Conservation (phyloP, 1,139 yeast species). For the Yamadazyma dendronema region DNA sequence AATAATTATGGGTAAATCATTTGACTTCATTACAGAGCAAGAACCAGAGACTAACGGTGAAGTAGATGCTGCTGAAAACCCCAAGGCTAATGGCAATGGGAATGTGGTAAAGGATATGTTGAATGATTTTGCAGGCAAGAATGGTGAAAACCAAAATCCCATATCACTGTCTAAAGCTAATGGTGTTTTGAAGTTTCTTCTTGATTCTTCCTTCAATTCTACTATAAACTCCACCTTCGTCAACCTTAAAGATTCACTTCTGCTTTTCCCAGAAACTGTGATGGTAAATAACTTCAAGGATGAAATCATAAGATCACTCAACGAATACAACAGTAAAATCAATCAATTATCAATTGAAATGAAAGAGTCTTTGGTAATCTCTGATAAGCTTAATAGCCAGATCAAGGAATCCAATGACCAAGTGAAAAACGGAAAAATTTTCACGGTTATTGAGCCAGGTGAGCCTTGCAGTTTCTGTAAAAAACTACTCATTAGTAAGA, state of each 20-base stretch:
- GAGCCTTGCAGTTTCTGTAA: conserved; percentile 77
- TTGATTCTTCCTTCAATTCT: conserved; percentile 22
- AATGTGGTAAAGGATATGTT: background rate
- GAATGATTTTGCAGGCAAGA: background rate
- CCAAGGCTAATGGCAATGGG: background rate
- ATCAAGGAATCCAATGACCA: conserved; percentile 48
- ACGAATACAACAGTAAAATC: conserved; percentile 67
- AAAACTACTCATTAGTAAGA: conserved; percentile 64
- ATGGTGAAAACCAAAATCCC: background rate
- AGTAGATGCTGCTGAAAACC: conserved; percentile 2
- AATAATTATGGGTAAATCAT: conserved; percentile 26
- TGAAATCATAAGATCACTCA: conserved; percentile 76
- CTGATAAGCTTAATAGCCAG: conserved; percentile 60
- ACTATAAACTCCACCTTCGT: conserved; percentile 30
- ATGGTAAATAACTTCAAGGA: conserved; percentile 81
- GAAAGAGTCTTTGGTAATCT: conserved; percentile 66
- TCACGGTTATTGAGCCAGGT: conserved; percentile 69
- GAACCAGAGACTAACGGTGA: conserved; percentile 2
- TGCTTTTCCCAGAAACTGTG: conserved; percentile 79
- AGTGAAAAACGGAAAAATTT: conserved; percentile 37
- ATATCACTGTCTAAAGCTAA: conserved; percentile 12
- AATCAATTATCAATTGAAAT: conserved; percentile 67
- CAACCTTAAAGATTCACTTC: conserved; percentile 77
- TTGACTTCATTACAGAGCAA: conserved; percentile 19
- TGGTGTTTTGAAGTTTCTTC: conserved; percentile 25